Evolutionary conservation across 345 rosid species (phyloP).

Genomic region (Carallia pectinifolia): DNA sequence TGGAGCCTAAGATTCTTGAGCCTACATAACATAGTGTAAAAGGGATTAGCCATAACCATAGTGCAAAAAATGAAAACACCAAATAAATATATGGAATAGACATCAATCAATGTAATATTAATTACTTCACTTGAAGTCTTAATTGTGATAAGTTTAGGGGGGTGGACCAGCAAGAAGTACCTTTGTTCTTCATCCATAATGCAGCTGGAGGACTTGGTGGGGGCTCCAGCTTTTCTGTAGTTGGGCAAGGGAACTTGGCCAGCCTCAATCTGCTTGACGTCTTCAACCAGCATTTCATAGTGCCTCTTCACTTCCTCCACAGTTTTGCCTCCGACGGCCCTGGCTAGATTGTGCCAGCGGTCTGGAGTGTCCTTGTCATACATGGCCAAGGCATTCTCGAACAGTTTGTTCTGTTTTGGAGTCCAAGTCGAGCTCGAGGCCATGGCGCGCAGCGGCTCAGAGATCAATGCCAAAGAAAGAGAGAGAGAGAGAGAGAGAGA

Average conservation of each 20-base stretch:
- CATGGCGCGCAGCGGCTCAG: slow-evolving; percentile 19
- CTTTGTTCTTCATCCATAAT: slow-evolving; percentile 33
- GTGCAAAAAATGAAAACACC: not conserved
- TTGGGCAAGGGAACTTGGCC: slow-evolving; percentile 48
- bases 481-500: not conserved
- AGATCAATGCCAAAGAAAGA: too few relatives aligned
- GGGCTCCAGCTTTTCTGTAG: slow-evolving; percentile 32
- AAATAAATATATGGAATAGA: not conserved
- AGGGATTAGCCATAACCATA: not conserved
- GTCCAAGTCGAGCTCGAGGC: slow-evolving; percentile 47
- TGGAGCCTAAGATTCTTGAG: slow-evolving; percentile 36
- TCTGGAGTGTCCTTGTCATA: slow-evolving; percentile 47
- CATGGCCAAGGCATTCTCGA: slow-evolving; percentile 50
- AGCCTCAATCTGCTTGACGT: slow-evolving; percentile 44
- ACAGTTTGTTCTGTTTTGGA: slow-evolving; percentile 47
- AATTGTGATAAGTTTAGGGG: too few relatives aligned
- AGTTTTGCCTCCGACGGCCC: slow-evolving; percentile 39
- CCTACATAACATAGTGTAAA: slow-evolving; percentile 23
- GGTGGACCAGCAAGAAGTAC: not conserved
- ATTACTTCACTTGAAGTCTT: too few relatives aligned
- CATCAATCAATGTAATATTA: not conserved
- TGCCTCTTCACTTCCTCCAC: slow-evolving; percentile 34
- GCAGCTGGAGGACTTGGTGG: slow-evolving; percentile 17
- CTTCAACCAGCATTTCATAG: slow-evolving; percentile 46
- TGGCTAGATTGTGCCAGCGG: slow-evolving; percentile 49